A percentile compares a stretch with the other conserved stretches of the same genome.
Conservation (phyloP, 345 rosid species). For the Syzygium aromaticum region DNA sequence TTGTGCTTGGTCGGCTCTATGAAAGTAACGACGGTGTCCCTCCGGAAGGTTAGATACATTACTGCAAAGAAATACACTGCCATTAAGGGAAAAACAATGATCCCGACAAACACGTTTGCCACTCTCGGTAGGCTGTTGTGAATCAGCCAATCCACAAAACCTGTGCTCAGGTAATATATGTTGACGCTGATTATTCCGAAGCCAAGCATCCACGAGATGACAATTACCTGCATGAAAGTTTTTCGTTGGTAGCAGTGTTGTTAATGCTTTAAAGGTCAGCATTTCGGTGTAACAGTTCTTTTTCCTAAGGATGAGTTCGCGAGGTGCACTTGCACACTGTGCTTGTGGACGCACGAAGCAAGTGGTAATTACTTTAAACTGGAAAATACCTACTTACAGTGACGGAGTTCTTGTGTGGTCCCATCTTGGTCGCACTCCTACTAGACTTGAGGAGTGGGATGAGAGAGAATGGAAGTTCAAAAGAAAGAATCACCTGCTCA, state of each 20-base stretch:
- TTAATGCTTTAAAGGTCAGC: background rate
- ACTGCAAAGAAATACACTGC: conserved; percentile 26
- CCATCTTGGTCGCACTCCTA: conserved; percentile 57
- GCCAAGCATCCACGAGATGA: conserved; percentile 53
- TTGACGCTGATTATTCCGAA: conserved; percentile 47
- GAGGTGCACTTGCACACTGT: background rate
- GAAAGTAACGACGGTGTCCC: conserved; percentile 31
- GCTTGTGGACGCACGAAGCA: background rate
- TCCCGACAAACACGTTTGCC: conserved; percentile 33
- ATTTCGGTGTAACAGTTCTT: background rate
- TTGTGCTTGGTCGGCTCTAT: conserved; percentile 21
- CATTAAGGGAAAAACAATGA: conserved; percentile 49
- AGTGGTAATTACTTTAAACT: background rate
- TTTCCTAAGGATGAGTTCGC: background rate
- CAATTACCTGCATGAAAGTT: conserved; percentile 27
- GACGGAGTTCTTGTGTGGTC: conserved; percentile 58
- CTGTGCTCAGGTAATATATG: conserved; percentile 41
- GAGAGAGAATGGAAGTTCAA: conserved; percentile 66
- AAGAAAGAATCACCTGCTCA: conserved; percentile 61
- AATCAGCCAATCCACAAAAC: conserved; percentile 42
- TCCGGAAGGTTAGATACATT: conserved; percentile 41
- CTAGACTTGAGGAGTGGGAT: conserved; percentile 75
- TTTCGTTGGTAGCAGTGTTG: background rate
- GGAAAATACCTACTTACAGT: conserved; percentile 16
- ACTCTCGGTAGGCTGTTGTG: conserved; percentile 31